Evolutionary conservation across 345 rosid genomes (phyloP), one percentile per base, ranked within the genome.

Genomic region (Populus ilicifolia): DNA sequence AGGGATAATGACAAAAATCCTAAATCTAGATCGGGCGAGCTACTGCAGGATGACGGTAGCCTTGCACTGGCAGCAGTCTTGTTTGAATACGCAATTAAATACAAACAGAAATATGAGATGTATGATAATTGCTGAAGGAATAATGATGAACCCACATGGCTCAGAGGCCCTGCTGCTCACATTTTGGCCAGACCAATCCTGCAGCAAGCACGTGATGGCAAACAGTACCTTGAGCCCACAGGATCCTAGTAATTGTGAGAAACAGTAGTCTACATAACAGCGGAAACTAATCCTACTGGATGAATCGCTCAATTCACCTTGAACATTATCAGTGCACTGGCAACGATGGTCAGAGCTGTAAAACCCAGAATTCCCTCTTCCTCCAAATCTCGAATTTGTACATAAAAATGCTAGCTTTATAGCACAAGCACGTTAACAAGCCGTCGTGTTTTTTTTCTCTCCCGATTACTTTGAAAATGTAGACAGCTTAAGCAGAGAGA

Each of bases 101-200:
- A 9, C 44, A 41, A 12, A 41, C 44, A 41, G 14, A 41, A 41
- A 41, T 2, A 41, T 41, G 44, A 41, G 2, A 41, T 41, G 98
- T 77, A 93, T 89, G 54, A 89, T 80, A 54, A 98, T 91, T 72
- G 97, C 98, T 9, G 97, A 90, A 17, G 91, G 91, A 68, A 95
- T 94, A 2, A 96, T 95, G 82, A 93, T 87, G 84, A 93, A 91
- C 72, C 98, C 99, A 81, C 98, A 93, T 69, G 93, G 82, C 88
- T 89, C 99, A 11, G 98, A 95, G 25, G 93, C 90, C 85, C 93
- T 87, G 80, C 93, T 88, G 71, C 94, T 90, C 13, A 73, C 85
- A 68, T 77, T 72, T 86, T 93, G 98, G 75, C 96, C 99, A 5
- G 93, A 88, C 97, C 98, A 93, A 77, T 93, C 99, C 99, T 89